Conservation (phyloP, 805 yeast genomes). For the Henningerozyma blattae region DNA sequence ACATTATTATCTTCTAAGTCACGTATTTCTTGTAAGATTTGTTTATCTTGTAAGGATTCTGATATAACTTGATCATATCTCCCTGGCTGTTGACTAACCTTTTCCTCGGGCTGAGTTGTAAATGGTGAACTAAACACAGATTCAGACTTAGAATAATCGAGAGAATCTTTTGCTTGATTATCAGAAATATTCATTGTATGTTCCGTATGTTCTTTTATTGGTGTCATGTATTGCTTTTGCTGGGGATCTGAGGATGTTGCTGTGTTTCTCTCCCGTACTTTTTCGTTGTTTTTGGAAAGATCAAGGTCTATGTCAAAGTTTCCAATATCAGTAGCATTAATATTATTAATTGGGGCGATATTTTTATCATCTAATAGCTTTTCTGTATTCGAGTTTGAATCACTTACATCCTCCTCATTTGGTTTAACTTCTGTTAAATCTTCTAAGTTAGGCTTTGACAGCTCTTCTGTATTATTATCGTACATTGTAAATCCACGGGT, state of each 20-base stretch:
- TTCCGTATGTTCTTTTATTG: slow-evolving; percentile 20
- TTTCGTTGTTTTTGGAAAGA: background rate
- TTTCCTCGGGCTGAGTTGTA: slow-evolving; percentile 18
- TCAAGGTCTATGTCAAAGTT: background rate
- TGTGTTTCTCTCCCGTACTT: background rate
- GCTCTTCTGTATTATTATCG: slow-evolving; percentile 28
- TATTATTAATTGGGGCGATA: too few relatives aligned
- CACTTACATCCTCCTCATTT: too few relatives aligned
- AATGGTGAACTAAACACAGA: slow-evolving; percentile 17
- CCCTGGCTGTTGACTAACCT: background rate
- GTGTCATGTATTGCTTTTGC: slow-evolving; percentile 15
- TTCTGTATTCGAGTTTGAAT: too few relatives aligned
- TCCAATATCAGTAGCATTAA: background rate
- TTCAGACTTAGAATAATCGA: slow-evolving; percentile 5
- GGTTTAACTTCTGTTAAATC: slow-evolving; percentile 28
- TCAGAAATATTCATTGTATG: background rate
- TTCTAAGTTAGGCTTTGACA: slow-evolving; percentile 21
- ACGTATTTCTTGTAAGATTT: background rate
- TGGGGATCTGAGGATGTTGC: background rate
- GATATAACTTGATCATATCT: too few relatives aligned
- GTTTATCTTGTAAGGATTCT: background rate
- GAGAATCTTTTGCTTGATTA: background rate
- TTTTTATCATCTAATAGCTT: too few relatives aligned
- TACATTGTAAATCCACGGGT: slow-evolving; percentile 15
- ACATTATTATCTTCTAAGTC: background rate